Evolutionary conservation across 108 stramenopile genomes (phyloP).

Genomic region (Conticribra guillardii): DNA sequence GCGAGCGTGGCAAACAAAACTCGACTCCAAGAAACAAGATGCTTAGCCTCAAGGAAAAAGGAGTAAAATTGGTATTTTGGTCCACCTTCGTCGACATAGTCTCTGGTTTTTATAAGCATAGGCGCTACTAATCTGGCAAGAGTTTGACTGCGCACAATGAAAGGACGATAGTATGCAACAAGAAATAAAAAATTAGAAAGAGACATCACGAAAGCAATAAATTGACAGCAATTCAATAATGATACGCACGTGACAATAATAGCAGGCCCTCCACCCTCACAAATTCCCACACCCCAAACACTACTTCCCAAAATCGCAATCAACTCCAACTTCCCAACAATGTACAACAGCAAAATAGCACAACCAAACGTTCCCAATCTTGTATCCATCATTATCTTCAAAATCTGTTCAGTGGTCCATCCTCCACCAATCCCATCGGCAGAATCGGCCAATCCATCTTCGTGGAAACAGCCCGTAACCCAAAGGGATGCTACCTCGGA

Average conservation of each 20-base stretch:
- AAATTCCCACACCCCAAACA: constrained; percentile 32
- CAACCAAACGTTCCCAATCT: constrained; percentile 83
- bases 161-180: too few species aligned
- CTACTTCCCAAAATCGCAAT: constrained; percentile 52
- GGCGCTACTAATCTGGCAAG: constrained; percentile 68
- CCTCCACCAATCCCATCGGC: constrained; percentile 78
- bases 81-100: constrained; percentile 75
- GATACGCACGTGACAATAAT: constrained; percentile 48
- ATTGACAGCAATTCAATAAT: not conserved
- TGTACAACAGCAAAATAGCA: constrained; percentile 64
- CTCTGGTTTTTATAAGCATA: constrained; percentile 59
- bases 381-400: constrained; percentile 86
- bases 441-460: constrained; percentile 81
- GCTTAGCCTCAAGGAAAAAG: constrained; percentile 73
- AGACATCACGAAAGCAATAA: not conserved
- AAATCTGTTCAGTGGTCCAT: constrained; percentile 73
- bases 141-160: constrained; percentile 63
- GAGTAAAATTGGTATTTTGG: constrained; percentile 72
- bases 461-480: constrained; percentile 83
- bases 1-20: constrained; percentile 52
- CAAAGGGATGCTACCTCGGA: constrained; percentile 38
- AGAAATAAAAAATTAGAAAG: not conserved
- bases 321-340: constrained; percentile 63
- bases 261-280: constrained; percentile 41
- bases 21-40: constrained; percentile 64